Percentiles rank a stretch among this genome's conserved stretches.
Evolutionary conservation across 257 asterid genomes (phyloP).

Genomic region (Nemophila menziesii): DNA sequence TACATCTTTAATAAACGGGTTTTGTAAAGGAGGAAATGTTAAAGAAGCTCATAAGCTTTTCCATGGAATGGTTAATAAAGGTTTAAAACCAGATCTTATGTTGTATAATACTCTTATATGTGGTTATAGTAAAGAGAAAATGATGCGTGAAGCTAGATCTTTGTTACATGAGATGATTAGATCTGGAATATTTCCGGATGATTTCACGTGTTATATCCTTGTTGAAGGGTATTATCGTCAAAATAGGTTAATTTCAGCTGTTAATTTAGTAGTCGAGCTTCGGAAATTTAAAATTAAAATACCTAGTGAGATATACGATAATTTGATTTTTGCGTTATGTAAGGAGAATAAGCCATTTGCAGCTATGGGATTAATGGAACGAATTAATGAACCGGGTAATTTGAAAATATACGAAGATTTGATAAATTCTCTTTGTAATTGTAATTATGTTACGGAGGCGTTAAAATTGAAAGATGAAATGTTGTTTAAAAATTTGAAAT

Average conservation of each 20-base stretch:
- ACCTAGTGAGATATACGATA: conserved; percentile 43
- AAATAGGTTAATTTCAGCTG: conserved; percentile 54
- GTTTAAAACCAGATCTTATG: conserved; percentile 51
- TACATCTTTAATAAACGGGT: conserved; percentile 61
- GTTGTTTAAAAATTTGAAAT: conserved; percentile 39
- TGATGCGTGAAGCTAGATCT: conserved; percentile 65
- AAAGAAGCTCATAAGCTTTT: conserved; percentile 61
- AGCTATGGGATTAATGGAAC: conserved; percentile 54
- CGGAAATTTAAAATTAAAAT: conserved; percentile 36
- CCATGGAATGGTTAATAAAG: conserved; percentile 49
- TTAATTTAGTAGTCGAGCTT: conserved; percentile 63
- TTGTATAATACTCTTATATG: conserved; percentile 55
- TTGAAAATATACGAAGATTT: conserved; percentile 39
- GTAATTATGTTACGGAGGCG: conserved; percentile 47
- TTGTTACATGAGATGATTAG: conserved; percentile 62
- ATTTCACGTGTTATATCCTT: conserved; percentile 51
- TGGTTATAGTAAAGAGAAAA: conserved; percentile 70
- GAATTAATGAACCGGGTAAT: conserved; percentile 33
- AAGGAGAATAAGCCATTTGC: conserved; percentile 73
- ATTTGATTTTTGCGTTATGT: conserved; percentile 48
- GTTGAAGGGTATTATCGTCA: conserved; percentile 57
- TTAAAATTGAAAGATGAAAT: conserved; percentile 38
- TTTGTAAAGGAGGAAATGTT: conserved; percentile 52
- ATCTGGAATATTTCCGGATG: conserved; percentile 46
- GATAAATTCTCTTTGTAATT: conserved; percentile 47